Evolutionary conservation across 2,329 filamentous ascomycete species (phyloP).

Genomic region (Sporothrix humicola): DNA sequence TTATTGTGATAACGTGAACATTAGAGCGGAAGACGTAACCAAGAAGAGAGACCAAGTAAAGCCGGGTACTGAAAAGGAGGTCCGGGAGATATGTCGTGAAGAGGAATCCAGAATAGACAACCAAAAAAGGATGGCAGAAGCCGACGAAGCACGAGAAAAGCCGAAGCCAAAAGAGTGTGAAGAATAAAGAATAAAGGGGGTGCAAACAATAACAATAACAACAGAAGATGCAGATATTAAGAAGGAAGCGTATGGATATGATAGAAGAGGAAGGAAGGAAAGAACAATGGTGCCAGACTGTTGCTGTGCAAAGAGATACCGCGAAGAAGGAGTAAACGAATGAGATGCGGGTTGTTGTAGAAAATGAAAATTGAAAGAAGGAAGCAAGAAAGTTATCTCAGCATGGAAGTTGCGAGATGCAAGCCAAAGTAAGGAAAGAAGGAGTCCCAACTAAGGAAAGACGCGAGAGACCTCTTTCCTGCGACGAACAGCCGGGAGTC

Average conservation of each 20-base stretch:
- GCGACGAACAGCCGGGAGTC: conserved; percentile 3
- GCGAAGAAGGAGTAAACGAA: conserved; percentile 10
- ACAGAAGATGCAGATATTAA: conserved; percentile 5
- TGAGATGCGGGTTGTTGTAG: conserved; percentile 2
- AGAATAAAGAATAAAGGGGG: conserved; percentile 4
- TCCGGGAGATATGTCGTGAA: neutral
- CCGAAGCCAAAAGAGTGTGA: conserved; percentile 12
- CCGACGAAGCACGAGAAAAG: neutral
- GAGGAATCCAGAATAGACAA: neutral
- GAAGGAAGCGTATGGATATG: neutral
- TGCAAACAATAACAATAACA: conserved; percentile 1
- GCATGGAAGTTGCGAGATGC: conserved; percentile 19
- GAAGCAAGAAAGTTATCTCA: conserved; percentile 14
- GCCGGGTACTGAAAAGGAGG: neutral
- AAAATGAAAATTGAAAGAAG: conserved; percentile 12
- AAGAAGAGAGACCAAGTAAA: neutral
- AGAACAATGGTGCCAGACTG: conserved; percentile 19
- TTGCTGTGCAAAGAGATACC: neutral
- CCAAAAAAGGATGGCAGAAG: neutral
- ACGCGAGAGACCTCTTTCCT: neutral
- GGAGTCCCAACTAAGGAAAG: neutral
- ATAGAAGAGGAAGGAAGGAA: conserved; percentile 7
- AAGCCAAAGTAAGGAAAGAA: neutral
- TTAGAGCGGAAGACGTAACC: conserved; percentile 19
- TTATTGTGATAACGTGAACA: conserved; percentile 25